phyloP scores from a whole-genome alignment of 768 basidiomycete genomes.

The Amanita polypyramis region DNA sequence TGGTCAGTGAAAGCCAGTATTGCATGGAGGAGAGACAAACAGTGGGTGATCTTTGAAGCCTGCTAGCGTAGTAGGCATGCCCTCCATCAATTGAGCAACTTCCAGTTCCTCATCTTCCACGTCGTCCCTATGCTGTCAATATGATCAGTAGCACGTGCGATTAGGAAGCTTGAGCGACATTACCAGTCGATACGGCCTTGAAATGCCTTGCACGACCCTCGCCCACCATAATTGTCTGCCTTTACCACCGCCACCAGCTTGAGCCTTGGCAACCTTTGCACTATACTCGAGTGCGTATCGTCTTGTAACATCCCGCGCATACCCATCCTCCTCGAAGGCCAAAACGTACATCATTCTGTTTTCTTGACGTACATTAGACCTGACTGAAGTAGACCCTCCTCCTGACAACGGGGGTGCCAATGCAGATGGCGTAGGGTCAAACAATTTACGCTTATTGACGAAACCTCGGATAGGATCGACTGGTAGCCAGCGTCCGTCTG shows the following conservation, averaged over 20 bases:
- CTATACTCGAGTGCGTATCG: constrained; percentile 79
- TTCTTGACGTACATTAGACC: constrained; percentile 23
- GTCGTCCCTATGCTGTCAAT: constrained; percentile 76
- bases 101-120: constrained; percentile 86
- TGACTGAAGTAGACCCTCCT: constrained; percentile 2
- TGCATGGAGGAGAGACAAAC: constrained; percentile 28
- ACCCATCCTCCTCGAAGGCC: constrained; percentile 91
- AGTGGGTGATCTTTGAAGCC: constrained; percentile 97
- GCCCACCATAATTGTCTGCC: constrained; percentile 84
- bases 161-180: constrained; percentile 16
- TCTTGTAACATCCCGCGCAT: constrained; percentile 82
- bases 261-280: constrained; percentile 72
- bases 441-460: constrained; percentile 72
- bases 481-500: constrained; percentile 86
- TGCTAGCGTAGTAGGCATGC: constrained; percentile 82
- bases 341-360: constrained; percentile 92
- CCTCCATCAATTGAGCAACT: constrained; percentile 67
- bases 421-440: constrained; percentile 51
- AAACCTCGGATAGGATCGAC: constrained; percentile 80
- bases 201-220: constrained; percentile 47
- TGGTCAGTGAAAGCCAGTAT: neutral
- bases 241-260: constrained; percentile 40
- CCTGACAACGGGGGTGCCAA: constrained; percentile 10
- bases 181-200: constrained; percentile 77
- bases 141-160: constrained; percentile 4